These are phyloP conservation scores for Selaginella tamariscina DNA, from an alignment of 75 land plant genomes.

Conservation along the genomic window DNA sequence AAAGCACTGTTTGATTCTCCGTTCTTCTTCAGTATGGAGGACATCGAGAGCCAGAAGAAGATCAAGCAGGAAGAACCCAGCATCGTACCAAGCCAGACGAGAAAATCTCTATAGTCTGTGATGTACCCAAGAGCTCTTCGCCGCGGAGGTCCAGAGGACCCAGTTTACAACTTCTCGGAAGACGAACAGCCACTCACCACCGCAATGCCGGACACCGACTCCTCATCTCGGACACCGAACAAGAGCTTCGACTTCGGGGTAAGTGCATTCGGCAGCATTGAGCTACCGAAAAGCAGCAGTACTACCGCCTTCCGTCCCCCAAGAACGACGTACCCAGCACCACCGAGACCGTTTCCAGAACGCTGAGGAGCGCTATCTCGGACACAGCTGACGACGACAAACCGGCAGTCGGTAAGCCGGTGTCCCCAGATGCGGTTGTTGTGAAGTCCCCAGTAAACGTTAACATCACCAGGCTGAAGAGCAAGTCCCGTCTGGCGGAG, in stretches of 20 bases:
- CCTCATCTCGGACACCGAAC: neutral
- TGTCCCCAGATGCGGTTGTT: neutral
- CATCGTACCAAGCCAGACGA: no score
- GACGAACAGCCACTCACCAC: conserved; percentile 6
- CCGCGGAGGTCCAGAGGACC: neutral
- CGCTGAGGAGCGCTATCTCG: neutral
- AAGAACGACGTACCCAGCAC: neutral
- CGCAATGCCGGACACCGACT: neutral
- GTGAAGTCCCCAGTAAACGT: neutral
- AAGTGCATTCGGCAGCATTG: conserved; percentile 15
- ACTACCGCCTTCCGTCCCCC: neutral
- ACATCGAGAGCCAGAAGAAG: no score
- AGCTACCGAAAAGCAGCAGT: neutral
- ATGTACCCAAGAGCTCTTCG: neutral
- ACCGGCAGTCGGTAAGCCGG: neutral
- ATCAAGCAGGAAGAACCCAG: no score
- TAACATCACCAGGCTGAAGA: conserved; percentile 8
- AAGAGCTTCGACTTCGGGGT: conserved; percentile 22
- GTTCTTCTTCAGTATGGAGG: no score
- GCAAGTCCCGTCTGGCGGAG: conserved; percentile 14
- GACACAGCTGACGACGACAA: neutral
- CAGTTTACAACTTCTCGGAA: conserved; percentile 1
- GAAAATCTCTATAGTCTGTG: neutral
- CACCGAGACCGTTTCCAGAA: neutral
- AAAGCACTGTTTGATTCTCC: no score